Evolutionary conservation across 139 green algal genomes (phyloP).

Genomic region (Tetraselmis striata): DNA sequence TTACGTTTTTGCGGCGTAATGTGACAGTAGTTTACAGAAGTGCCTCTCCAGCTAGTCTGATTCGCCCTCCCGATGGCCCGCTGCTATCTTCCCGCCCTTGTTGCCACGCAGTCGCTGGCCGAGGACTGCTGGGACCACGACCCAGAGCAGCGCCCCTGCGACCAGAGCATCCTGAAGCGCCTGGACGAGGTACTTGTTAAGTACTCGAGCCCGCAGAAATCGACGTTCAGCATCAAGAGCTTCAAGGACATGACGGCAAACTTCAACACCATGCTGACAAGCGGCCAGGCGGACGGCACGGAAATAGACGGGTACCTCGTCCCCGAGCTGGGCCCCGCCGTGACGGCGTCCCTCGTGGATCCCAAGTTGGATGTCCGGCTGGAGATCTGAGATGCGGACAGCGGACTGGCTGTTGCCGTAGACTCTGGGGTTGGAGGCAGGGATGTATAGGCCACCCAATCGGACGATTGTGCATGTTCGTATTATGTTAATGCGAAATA

Average conservation of each 20-base stretch:
- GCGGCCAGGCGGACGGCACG: not conserved
- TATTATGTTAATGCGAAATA: too few relatives aligned
- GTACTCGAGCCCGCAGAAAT: not conserved
- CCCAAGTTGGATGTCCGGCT: not conserved
- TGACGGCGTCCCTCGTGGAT: not conserved
- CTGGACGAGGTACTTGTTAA: not conserved
- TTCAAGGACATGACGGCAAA: not conserved
- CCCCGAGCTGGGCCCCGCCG: not conserved
- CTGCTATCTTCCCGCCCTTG: too few relatives aligned
- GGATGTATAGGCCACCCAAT: too few relatives aligned
- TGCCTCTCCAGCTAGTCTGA: too few relatives aligned
- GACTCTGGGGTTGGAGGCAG: too few relatives aligned
- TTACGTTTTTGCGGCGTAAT: too few relatives aligned
- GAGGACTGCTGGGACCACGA: not conserved
- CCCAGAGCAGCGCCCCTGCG: not conserved
- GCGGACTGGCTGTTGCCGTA: too few relatives aligned
- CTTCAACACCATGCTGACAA: not conserved
- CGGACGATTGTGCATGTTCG: too few relatives aligned
- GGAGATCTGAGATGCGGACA: too few relatives aligned
- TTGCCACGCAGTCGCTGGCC: too few relatives aligned
- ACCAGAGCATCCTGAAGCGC: not conserved
- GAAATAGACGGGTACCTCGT: not conserved
- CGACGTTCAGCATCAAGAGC: not conserved
- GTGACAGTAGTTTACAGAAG: too few relatives aligned
- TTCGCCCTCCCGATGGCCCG: too few relatives aligned